phyloP scores from a whole-genome alignment of 1,284 basidiomycete genomes.

The Coniferiporia sulphurascens region DNA sequence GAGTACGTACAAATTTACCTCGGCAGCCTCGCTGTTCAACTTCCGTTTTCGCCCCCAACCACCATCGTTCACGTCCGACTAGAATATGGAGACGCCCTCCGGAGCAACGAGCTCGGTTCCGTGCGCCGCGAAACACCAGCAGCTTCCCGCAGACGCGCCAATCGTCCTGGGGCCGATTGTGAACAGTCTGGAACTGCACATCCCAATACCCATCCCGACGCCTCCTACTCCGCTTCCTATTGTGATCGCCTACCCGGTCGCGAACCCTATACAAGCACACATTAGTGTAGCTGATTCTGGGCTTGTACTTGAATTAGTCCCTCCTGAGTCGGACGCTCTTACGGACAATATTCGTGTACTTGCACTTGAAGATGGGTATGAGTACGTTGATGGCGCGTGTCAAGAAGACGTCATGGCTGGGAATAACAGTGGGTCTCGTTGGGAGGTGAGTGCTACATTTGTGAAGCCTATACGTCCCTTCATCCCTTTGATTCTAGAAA shows the following conservation, averaged over 20 bases:
- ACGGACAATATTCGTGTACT: neutral
- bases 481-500: neutral
- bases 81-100: too few relatives aligned
- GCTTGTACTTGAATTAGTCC: conserved; percentile 4
- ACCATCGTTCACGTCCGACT: too few relatives aligned
- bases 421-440: neutral
- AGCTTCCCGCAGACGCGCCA: neutral
- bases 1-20: neutral
- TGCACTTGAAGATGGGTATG: neutral
- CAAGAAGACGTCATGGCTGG: neutral
- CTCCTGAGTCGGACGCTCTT: neutral
- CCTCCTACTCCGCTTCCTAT: conserved; percentile 13
- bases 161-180: neutral
- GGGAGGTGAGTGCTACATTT: neutral
- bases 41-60: neutral
- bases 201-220: conserved; percentile 12
- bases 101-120: too few relatives aligned
- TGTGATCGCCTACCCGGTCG: conserved; percentile 8
- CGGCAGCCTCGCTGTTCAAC: neutral
- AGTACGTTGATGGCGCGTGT: neutral
- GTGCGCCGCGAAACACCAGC: neutral
- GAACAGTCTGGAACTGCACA: conserved; percentile 13
- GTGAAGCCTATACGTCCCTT: neutral
- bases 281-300: neutral
- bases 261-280: neutral